These are phyloP conservation scores for Aureobasidium sp. DNA, from an alignment of 2,329 filamentous ascomycete genomes.

Conservation along the genomic window DNA sequence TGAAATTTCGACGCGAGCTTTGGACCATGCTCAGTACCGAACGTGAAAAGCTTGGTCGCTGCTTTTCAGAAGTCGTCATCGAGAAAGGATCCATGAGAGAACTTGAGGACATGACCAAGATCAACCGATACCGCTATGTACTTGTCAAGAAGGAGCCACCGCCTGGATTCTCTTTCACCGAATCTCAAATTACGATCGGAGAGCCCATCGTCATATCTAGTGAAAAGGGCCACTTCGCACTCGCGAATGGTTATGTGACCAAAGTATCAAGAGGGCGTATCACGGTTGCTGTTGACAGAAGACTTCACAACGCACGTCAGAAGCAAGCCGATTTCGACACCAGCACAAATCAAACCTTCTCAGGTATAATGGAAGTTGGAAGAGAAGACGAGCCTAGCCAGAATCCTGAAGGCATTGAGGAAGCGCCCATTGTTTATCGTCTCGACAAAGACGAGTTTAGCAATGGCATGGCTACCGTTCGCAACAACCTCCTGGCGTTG, in stretches of 20 bases:
- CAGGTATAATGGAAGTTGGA: constrained; percentile 81
- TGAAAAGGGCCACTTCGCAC: constrained; percentile 87
- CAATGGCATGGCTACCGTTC: constrained; percentile 90
- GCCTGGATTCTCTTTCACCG: constrained; percentile 70
- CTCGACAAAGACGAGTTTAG: constrained; percentile 98
- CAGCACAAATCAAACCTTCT: constrained; percentile 73
- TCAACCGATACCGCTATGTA: constrained; percentile 84
- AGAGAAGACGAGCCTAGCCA: constrained; percentile 37
- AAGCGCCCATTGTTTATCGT: constrained; percentile 62
- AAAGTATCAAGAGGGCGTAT: constrained; percentile 68
- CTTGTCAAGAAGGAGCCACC: constrained; percentile 62
- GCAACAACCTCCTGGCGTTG: constrained; percentile 87
- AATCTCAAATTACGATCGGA: constrained; percentile 79
- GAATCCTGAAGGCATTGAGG: constrained; percentile 23
- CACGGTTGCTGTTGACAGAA: constrained; percentile 81
- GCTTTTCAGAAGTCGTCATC: constrained; percentile 82
- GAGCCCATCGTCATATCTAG: constrained; percentile 97
- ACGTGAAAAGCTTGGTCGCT: constrained; percentile 79
- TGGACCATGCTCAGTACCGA: constrained; percentile 94
- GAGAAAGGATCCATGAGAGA: constrained; percentile 68
- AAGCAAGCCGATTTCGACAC: constrained; percentile 70
- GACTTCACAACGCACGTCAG: constrained; percentile 77
- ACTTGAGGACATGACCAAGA: constrained; percentile 58
- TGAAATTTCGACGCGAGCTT: constrained; percentile 79
- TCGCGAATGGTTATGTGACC: constrained; percentile 86